A percentile compares a stretch with the other conserved stretches of the same genome.
Conservation (phyloP, 1,139 yeast genomes). For the Candida sanyaensis region DNA sequence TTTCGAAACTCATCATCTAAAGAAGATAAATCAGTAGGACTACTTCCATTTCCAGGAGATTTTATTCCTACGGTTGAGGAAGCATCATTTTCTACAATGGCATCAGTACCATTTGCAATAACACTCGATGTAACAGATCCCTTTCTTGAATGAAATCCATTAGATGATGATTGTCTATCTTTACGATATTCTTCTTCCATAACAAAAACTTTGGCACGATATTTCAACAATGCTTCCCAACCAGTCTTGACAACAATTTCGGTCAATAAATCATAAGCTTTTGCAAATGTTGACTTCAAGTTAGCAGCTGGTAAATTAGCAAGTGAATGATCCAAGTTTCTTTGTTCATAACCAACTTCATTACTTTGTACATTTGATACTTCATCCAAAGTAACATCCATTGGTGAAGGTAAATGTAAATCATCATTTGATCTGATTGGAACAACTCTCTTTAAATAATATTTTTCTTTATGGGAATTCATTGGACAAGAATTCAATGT, state of each 20-base stretch:
- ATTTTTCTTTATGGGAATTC: constrained; percentile 71
- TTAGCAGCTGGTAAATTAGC: constrained; percentile 74
- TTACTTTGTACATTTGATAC: constrained; percentile 57
- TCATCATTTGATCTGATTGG: constrained; percentile 58
- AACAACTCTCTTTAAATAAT: constrained; percentile 55
- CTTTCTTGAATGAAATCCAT: constrained; percentile 18
- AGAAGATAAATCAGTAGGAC: constrained; percentile 10
- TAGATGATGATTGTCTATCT: constrained; percentile 30
- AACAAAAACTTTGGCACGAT: constrained; percentile 84
- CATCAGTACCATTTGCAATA: constrained; percentile 3
- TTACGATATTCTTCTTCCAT: constrained; percentile 90
- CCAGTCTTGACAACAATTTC: constrained; percentile 72
- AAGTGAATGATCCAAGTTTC: constrained; percentile 65
- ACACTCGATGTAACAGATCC: constrained; percentile 15
- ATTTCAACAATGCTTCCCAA: constrained; percentile 83
- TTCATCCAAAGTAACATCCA: constrained; percentile 71
- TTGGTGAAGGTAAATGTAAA: constrained; percentile 74
- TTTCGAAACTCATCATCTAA: constrained; percentile 54
- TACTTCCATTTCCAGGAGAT: constrained; percentile 32
- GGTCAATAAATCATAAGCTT: constrained; percentile 79
- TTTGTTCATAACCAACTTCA: constrained; percentile 53
- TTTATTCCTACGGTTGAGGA: constrained; percentile 41
- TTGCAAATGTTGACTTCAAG: constrained; percentile 75
- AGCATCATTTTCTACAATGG: constrained; percentile 20
- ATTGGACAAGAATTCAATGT: constrained; percentile 92